Evolutionary conservation across 768 basidiomycete species (phyloP), one percentile per base, ranked within the genome.

Genomic region (Nidularia sp.): DNA sequence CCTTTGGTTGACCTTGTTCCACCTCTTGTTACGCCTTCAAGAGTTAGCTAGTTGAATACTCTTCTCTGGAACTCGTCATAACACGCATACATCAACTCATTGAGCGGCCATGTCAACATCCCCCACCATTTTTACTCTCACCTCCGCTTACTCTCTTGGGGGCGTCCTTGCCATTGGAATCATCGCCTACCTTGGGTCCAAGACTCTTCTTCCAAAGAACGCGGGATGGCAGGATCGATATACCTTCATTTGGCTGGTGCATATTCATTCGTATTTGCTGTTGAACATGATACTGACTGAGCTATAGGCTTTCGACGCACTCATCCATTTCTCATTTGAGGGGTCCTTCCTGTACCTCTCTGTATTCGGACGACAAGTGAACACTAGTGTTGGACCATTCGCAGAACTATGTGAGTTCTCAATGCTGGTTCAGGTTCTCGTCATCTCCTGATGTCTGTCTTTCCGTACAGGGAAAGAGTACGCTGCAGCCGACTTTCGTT

Each of bases 321-420:
- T 89, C 63, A 88, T 88, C 53, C 90, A 92, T 63, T 87, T 90
- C 65, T 73, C 74, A 0, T 83, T 89, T 52, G 90, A 93, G 62
- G 90, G 88, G 6, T 83, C 89, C 4, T 93, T 89, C 73, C 74
- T 93, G 34, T 90, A 83, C 67, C 73, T 86, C 45, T 90, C 89
- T 2, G 77, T 77, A 48, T 89, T 91, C 56, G 90, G 89, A 34
- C 73, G 84, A 42, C 76, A 83, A 52, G 88, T 90, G 6, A 84
- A 84, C 60, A 80, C 83, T 13, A 85, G 85, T 58, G 62, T 73
- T 2, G 88, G 90, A 0, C 75, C 78, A 15, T 78, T 91, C 53
- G 90, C 89, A 22, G 78, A 86, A 50, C 68, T 92, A 65, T 91
- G 90, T 92, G 61, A 65, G 88, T 75, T 8, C 15, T 32, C 33